Conservation (phyloP, 2,329 filamentous ascomycete species). For the Colletotrichum endophyticum region DNA sequence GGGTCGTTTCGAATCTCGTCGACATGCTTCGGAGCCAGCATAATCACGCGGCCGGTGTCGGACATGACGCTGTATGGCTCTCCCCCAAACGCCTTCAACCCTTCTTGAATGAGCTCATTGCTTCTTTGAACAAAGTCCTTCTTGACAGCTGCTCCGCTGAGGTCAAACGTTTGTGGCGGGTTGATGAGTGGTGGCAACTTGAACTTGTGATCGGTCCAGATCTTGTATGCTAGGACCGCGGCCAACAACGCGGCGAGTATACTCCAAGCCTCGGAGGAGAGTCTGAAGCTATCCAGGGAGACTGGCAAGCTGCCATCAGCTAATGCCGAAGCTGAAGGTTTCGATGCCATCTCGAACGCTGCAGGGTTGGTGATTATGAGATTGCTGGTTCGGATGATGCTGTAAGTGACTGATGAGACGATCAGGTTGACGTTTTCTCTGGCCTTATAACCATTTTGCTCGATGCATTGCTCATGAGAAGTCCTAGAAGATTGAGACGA, state of each 20-base stretch:
- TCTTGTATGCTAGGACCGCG: neutral
- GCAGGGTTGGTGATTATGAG: neutral
- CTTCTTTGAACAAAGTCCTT: neutral
- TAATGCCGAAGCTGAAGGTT: neutral
- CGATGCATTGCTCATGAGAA: neutral
- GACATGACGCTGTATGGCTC: neutral
- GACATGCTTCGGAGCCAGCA: neutral
- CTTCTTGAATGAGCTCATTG: neutral
- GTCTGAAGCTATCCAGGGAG: neutral
- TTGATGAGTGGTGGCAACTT: neutral
- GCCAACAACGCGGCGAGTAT: neutral
- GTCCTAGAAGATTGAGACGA: accelerated
- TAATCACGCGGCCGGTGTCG: neutral
- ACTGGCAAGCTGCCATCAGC: neutral
- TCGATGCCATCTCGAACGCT: neutral
- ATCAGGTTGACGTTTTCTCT: neutral
- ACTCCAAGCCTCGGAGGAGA: neutral
- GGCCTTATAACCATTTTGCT: neutral
- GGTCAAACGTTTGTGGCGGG: neutral
- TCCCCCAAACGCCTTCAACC: neutral
- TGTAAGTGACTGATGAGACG: neutral
- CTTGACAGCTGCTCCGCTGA: neutral
- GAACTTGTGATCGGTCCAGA: neutral
- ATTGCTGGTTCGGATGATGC: neutral
- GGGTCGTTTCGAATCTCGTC: neutral